Evolutionary conservation across 148 eudicot species (phyloP).

Genomic region (Camellia japonica): DNA sequence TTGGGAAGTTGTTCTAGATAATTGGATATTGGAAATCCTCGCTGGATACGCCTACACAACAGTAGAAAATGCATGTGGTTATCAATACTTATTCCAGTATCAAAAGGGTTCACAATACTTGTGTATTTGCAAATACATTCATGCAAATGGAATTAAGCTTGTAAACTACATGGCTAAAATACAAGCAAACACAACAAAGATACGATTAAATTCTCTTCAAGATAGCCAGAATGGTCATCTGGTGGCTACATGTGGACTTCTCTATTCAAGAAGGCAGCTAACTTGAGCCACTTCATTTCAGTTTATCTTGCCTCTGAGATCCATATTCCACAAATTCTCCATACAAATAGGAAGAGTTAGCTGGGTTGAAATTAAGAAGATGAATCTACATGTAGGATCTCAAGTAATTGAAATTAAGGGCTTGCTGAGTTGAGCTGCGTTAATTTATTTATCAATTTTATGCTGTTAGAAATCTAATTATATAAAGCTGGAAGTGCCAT

Average conservation of each 20-base stretch:
- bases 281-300: not conserved
- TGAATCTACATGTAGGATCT: not conserved
- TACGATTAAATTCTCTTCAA: not conserved
- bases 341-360: not conserved
- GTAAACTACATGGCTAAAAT: not conserved
- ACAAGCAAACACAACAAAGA: not conserved
- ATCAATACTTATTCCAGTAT: not conserved
- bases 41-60: constrained; percentile 68
- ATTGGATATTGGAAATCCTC: constrained; percentile 35
- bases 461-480: too few species aligned
- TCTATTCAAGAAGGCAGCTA: constrained; percentile 1
- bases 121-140: not conserved
- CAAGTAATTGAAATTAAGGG: not conserved
- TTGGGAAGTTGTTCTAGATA: constrained; percentile 63
- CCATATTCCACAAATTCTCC: not conserved
- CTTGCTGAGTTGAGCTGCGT: not conserved
- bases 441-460: not conserved
- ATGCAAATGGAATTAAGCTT: not conserved
- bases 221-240: not conserved
- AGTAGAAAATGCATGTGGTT: constrained; percentile 19
- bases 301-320: not conserved
- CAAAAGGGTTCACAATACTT: not conserved
- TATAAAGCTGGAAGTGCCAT: not conserved
- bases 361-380: too few species aligned
- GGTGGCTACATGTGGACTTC: not conserved